Evolutionary conservation across 78 protist genomes (phyloP), one percentile per base, ranked within the genome.

Genomic region (Polysphondylium violaceum): DNA sequence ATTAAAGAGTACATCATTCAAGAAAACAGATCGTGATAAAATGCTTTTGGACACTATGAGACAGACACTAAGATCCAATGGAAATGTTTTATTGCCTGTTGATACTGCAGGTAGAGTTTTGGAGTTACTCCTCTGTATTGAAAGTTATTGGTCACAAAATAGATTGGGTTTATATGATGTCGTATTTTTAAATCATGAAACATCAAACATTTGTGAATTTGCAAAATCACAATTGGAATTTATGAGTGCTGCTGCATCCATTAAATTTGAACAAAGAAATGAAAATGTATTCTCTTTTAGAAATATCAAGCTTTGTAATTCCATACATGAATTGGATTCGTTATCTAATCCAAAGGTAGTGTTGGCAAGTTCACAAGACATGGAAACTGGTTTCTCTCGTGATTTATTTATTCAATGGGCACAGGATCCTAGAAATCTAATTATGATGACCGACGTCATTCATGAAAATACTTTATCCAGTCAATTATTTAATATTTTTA

Each of bases 101-200:
- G 98, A 96, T 56, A 41, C 95, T 12, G 94, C 97, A 3, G 86
- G 86, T 19, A 76, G 98, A 8, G 47, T 51, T 16, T 38, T 96
- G 2, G 98, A 96, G 58, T 29, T 96, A 27, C 36, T 68, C 59
- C 85, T 51, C 9, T 7, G 56, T 4, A 59, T 96, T 36, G 96
- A 93, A 9, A 14, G 11, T 23, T 3, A 27, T 25, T 96, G 98
- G 98, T 16, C 33, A 27, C 4, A 1, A 23, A 38, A 74, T 35
- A 59, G 63, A 16, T 67, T 79, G 8, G n/a, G 16, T 47, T 29
- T n/a, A 12, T 93, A 88, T 55, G 23, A 69, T 19, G 29, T 96
- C 43, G 71, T 88, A 12, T 79, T 96, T 5, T 67, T 91, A 29
- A 23, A 25, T 8, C 33, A 60, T 25, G 19, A 14, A 6, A 60